phyloP scores from a whole-genome alignment of 805 yeast genomes.

The Grigorovia humatica region DNA sequence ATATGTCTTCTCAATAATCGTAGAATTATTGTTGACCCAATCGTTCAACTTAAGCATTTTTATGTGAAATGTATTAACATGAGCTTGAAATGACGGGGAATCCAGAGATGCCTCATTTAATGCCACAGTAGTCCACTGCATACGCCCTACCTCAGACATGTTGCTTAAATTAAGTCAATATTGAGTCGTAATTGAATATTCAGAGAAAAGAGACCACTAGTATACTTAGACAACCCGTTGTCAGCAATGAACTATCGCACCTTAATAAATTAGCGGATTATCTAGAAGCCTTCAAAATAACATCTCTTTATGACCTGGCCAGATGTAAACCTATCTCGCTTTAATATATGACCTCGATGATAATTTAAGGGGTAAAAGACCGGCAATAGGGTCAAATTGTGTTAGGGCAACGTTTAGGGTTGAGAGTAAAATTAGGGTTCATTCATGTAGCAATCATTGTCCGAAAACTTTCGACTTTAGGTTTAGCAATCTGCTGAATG shows the following conservation, averaged over 20 bases:
- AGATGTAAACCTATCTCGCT: not conserved
- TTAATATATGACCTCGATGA: not conserved
- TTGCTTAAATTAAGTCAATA: not conserved
- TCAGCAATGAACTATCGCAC: too few relatives aligned
- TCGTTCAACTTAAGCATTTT: slow-evolving; percentile 51
- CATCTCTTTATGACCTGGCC: too few relatives aligned
- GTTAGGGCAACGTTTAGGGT: too few relatives aligned
- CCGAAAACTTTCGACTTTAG: too few relatives aligned
- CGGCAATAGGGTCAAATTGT: not conserved
- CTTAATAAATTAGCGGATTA: too few relatives aligned
- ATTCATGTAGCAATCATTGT: too few relatives aligned
- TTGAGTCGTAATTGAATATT: not conserved
- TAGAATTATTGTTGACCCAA: slow-evolving; percentile 46
- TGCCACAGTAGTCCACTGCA: slow-evolving; percentile 10
- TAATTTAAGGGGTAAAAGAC: not conserved
- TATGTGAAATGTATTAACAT: slow-evolving; percentile 46
- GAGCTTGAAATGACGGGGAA: slow-evolving; percentile 83
- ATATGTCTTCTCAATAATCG: slow-evolving; percentile 35
- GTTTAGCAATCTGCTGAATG: not conserved
- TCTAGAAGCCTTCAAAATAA: too few relatives aligned
- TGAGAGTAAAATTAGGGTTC: too few relatives aligned
- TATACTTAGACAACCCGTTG: not conserved
- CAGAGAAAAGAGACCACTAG: not conserved
- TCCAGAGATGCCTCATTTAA: slow-evolving; percentile 15
- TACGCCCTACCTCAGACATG: not conserved